phyloP scores from a whole-genome alignment of 257 asterid species.

The Nicotiana tomentosiformis region DNA sequence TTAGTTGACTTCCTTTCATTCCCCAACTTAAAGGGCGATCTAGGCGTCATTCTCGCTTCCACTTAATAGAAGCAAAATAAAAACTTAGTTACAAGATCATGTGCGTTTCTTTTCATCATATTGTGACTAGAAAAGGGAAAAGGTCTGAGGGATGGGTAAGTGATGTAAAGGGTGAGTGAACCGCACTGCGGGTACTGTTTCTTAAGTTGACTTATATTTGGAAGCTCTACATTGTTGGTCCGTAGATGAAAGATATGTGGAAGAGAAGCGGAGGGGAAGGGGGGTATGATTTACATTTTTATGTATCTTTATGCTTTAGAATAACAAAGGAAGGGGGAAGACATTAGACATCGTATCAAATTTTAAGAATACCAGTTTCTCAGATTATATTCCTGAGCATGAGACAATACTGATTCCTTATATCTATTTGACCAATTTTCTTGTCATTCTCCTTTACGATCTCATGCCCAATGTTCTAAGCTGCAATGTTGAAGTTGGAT shows the following conservation, averaged over 20 bases:
- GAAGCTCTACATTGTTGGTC: neutral
- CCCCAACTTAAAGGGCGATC: neutral
- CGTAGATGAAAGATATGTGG: neutral
- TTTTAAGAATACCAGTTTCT: neutral
- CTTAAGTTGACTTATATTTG: neutral
- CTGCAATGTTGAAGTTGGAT: neutral
- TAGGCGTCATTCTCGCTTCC: neutral
- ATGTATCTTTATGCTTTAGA: neutral
- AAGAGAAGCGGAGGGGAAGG: neutral
- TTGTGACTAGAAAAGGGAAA: neutral
- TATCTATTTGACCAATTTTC: neutral
- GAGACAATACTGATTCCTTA: neutral
- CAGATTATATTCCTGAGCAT: constrained; percentile 2
- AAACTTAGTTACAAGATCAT: neutral
- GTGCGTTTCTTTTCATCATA: neutral
- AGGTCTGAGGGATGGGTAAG: neutral
- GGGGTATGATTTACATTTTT: neutral
- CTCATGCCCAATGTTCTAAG: neutral
- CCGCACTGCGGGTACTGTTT: neutral
- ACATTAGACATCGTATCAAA: neutral
- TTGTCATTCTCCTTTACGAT: neutral
- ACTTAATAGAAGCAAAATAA: neutral
- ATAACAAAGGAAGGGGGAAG: neutral
- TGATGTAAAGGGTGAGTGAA: neutral
- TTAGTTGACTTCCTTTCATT: neutral